phyloP scores from a whole-genome alignment of 148 eudicot genomes.

The Selenicereus undatus region DNA sequence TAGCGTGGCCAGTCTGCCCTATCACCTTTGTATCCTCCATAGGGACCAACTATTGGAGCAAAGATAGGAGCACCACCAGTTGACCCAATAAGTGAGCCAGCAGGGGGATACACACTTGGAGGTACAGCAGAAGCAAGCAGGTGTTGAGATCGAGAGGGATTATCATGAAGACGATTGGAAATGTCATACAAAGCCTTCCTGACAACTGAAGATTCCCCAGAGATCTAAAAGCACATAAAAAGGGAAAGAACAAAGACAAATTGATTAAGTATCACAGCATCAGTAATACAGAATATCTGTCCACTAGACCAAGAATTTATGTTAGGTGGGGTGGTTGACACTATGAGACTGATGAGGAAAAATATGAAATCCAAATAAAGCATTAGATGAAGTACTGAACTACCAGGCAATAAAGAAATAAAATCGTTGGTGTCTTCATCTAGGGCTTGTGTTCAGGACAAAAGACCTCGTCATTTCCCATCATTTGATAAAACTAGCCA shows the following conservation, averaged over 20 bases:
- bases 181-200: slow-evolving; percentile 77
- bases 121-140: slow-evolving; percentile 70
- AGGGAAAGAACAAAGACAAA: not conserved
- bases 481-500: too few species aligned
- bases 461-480: too few species aligned
- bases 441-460: too few species aligned
- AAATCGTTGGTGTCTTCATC: not conserved
- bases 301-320: not conserved
- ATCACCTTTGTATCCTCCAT: slow-evolving; percentile 81
- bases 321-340: not conserved
- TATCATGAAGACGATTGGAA: slow-evolving; percentile 85
- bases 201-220: slow-evolving; percentile 73
- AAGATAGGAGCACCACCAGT: slow-evolving; percentile 59
- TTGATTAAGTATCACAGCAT: not conserved
- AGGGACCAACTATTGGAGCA: slow-evolving; percentile 63
- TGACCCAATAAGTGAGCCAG: slow-evolving; percentile 67
- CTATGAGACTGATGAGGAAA: not conserved
- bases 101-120: slow-evolving; percentile 47
- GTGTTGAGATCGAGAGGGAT: slow-evolving; percentile 94
- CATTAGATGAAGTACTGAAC: not conserved
- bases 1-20: slow-evolving; percentile 73
- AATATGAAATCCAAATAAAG: not conserved
- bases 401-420: not conserved
- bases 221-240: slow-evolving; percentile 42
- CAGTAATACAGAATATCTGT: not conserved